A percentile compares a stretch with the other conserved stretches of the same genome.
phyloP scores from a whole-genome alignment of 2,329 filamentous ascomycete genomes.

The Sphaerostilbella broomeana region DNA sequence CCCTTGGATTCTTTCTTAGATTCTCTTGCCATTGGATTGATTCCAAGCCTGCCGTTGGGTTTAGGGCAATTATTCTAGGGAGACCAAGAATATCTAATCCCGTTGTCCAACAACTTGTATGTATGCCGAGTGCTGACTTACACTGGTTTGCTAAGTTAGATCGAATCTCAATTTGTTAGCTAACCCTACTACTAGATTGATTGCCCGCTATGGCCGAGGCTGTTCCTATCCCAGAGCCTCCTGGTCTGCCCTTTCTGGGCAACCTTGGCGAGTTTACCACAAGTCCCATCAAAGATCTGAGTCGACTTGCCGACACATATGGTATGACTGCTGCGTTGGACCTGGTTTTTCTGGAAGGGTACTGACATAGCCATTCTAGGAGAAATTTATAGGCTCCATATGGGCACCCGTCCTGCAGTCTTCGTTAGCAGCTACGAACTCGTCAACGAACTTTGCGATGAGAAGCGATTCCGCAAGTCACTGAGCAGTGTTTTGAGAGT shows the following conservation, averaged over 20 bases:
- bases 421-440: constrained; percentile 49
- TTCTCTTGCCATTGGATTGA: background rate
- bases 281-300: constrained; percentile 49
- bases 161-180: too few species aligned
- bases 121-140: background rate
- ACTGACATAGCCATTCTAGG: constrained; percentile 30
- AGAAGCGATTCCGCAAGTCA: constrained; percentile 58
- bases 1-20: background rate
- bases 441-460: constrained; percentile 58
- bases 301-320: constrained; percentile 56
- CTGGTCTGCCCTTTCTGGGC: constrained; percentile 58
- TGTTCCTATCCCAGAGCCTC: constrained; percentile 55
- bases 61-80: background rate
- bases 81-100: background rate
- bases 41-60: background rate
- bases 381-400: constrained; percentile 52
- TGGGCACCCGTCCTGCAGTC: constrained; percentile 42
- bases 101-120: background rate
- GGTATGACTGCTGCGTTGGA: constrained; percentile 44
- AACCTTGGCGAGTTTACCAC: constrained; percentile 58
- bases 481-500: constrained; percentile 42
- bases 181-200: background rate
- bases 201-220: constrained; percentile 28
- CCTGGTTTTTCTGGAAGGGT: background rate
- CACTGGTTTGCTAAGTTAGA: too few species aligned